Evolutionary conservation across 768 basidiomycete genomes (phyloP), one percentile per base, ranked within the genome.

Genomic region (Leccinum boreale): DNA sequence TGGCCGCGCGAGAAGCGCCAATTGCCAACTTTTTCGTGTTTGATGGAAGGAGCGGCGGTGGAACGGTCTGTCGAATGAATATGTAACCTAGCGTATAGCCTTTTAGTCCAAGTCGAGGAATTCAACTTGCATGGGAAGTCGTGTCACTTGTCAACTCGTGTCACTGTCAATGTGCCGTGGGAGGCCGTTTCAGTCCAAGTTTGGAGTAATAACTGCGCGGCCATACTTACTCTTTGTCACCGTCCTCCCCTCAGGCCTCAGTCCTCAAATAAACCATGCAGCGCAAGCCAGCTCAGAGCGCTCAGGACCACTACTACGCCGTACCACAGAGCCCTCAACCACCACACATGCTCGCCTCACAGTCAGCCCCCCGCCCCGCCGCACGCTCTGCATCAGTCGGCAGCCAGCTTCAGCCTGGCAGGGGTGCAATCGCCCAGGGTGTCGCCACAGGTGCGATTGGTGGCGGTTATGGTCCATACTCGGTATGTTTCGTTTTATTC

Each of bases 11-110:
- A 52, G 97, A 98, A 66, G 85, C 90, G 26, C 96, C 96, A 4
- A 89, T 97, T 61, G 89, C 90, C 52, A 99, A 99, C 72, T 87
- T 97, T 60, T 87, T 95, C 61, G 80, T 85, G 4, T 94, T 96
- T 59, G 92, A 98, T 72, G 92, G 93, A 10, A 84, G 78, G 62
- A 87, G 84, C 1, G 92, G 92, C 26, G 79, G 82, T 21, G 92
- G 86, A 5, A 87, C 86, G 10, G 89, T 91, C 12, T 84, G 74
- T 61, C 74, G 76, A 36, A 77, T 81, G 78, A 72, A 71, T 57
- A 81, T 82, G 77, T 74, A 73, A 55, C 11, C 0, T 51, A 51
- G 4, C 5, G 29, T 31, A 50, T 12, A 31, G 19, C 29, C 24
- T 14, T 23, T 14, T 3, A 3, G 35, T 35, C 35, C 35, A 15